These are phyloP conservation scores for Aspergillus spinulosporus DNA, from an alignment of 2,329 filamentous ascomycete species.

Conservation along the genomic window DNA sequence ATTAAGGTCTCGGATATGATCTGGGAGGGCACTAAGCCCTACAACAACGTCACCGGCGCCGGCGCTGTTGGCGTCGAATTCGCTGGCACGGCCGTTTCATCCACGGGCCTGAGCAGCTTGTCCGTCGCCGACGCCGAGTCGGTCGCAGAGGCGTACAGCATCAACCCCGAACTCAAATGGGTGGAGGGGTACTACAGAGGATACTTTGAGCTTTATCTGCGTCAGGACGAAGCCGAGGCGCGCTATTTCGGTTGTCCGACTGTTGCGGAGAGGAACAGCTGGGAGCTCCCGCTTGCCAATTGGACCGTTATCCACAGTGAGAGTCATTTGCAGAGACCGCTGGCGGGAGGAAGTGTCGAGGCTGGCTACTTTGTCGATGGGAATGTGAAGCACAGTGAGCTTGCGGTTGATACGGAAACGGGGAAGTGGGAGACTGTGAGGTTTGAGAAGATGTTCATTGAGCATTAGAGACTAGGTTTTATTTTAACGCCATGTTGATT, in stretches of 20 bases:
- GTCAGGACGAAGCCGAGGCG: constrained; percentile 59
- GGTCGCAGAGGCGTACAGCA: constrained; percentile 26
- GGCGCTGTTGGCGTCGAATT: constrained; percentile 64
- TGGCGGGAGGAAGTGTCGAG: constrained; percentile 51
- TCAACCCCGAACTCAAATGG: constrained; percentile 69
- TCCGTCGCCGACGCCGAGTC: constrained; percentile 50
- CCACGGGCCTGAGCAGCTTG: constrained; percentile 53
- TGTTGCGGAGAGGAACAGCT: constrained; percentile 51
- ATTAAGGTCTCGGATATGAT: constrained; percentile 50
- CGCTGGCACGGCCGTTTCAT: constrained; percentile 67
- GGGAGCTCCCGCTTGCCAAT: constrained; percentile 67
- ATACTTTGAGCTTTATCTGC: constrained; percentile 66
- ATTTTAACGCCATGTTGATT: background rate
- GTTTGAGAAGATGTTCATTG: constrained; percentile 19
- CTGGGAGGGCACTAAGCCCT: constrained; percentile 56
- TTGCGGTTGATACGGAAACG: constrained; percentile 38
- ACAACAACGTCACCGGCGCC: constrained; percentile 55
- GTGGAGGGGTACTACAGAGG: constrained; percentile 72
- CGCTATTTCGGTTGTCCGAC: constrained; percentile 58
- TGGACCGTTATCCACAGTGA: constrained; percentile 66
- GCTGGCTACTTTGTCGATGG: constrained; percentile 39
- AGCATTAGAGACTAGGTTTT: background rate
- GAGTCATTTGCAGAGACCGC: constrained; percentile 57
- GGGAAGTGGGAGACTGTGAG: constrained; percentile 22
- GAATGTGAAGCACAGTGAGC: constrained; percentile 32